Evolutionary conservation across 2,329 filamentous ascomycete species (phyloP).

Genomic region (Raffaelea deltoideospora): DNA sequence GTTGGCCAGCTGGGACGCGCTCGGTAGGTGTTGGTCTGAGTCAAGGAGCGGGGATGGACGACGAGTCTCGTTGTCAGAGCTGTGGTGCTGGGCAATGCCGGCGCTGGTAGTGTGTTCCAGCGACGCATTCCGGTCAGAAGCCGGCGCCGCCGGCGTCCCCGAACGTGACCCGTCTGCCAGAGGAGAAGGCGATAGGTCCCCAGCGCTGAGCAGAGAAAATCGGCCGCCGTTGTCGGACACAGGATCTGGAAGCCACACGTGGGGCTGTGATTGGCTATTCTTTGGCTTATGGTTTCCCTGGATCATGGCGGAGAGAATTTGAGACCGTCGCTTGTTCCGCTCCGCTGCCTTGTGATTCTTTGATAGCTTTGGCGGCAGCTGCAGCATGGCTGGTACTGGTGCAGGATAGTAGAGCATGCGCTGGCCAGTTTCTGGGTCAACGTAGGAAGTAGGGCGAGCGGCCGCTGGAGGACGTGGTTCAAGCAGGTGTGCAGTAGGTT

Average conservation of each 20-base stretch:
- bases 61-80: slow-evolving; percentile 10
- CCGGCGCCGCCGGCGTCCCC: too few species aligned
- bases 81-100: too few species aligned
- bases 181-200: too few species aligned
- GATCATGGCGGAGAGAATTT: slow-evolving; percentile 52
- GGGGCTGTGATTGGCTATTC: slow-evolving; percentile 15
- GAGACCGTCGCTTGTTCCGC: slow-evolving; percentile 56
- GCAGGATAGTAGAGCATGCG: slow-evolving; percentile 92
- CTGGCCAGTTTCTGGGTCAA: slow-evolving; percentile 51
- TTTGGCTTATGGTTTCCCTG: slow-evolving; percentile 9
- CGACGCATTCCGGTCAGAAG: too few species aligned
- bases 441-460: slow-evolving; percentile 39
- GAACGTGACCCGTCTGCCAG: too few species aligned
- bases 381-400: slow-evolving; percentile 84
- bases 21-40: too few species aligned
- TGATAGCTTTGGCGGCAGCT: slow-evolving; percentile 76
- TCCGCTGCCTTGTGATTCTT: slow-evolving; percentile 49
- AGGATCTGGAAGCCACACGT: slow-evolving; percentile 32
- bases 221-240: slow-evolving; percentile 19
- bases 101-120: too few species aligned
- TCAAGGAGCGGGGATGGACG: slow-evolving; percentile 15
- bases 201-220: slow-evolving; percentile 6
- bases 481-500: slow-evolving; percentile 6
- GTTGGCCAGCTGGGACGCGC: slow-evolving; percentile 26
- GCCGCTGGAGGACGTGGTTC: slow-evolving; percentile 8